Evolutionary conservation across 2,329 filamentous ascomycete species (phyloP), one percentile per base, ranked within the genome.

Genomic region (Rhytidhysteron rufulum): DNA sequence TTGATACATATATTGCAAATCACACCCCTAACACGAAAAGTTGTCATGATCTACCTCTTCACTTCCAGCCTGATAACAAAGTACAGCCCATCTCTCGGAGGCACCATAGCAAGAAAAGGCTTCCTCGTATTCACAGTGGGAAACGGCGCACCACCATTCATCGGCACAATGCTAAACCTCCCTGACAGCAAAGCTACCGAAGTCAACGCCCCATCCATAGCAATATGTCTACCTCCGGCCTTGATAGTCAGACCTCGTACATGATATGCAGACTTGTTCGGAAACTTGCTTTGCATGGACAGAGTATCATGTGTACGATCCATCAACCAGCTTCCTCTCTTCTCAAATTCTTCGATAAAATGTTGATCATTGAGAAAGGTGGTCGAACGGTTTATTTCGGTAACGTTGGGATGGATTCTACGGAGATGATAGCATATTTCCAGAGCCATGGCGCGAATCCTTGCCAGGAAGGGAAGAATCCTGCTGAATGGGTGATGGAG

Each of bases 381-480:
- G 77, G 72, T 57, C n/a, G n/a, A n/a, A 86, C 83, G 1, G 82
- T 88, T 31, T 89, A 88, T 67, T 88, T 87, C 56, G 85, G 84
- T 39, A 78, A 84, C 4, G 11, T 34, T 34, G 31, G 10, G 11
- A 34, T 10, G 17, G 16, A 10, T 10, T 10, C 17, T 10, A n/a
- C n/a, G n/a, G n/a, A n/a, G n/a, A n/a, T n/a, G n/a, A n/a, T n/a
- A n/a, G 17, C 10, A 10, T 34, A 34, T 34, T 34, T 34, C 17
- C 10, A 11, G 11, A 10, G 17, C 10, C 11, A 34, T 17, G 17
- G 31, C 10, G 31, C 31, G 10, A 10, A 10, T 10, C 10, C 10
- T 10, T 34, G 31, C 16, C 10, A 16, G 17, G 10, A 10, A 10
- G 31, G 17, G 10, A 10, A 34, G 31, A 34, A 34, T 34, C 31